Evolutionary conservation across 1,139 yeast genomes (phyloP).

Genomic region (Kodamaea ohmeri): DNA sequence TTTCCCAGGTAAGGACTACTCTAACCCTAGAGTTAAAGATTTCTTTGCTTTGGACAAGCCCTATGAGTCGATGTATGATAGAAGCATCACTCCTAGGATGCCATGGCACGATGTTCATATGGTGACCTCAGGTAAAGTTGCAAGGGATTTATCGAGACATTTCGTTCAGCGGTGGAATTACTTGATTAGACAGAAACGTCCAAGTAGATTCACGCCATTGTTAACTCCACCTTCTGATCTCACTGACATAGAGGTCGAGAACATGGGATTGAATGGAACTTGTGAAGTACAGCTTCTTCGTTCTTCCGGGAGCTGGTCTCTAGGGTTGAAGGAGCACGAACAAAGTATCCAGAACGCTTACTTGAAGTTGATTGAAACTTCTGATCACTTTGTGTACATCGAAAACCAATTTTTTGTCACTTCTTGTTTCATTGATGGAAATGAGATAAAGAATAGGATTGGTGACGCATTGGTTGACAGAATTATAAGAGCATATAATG

Average conservation of each 20-base stretch:
- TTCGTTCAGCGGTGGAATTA: conserved; percentile 98
- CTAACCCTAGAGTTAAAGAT: conserved; percentile 91
- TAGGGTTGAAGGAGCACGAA: conserved; percentile 82
- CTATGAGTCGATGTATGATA: conserved; percentile 88
- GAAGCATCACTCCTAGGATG: conserved; percentile 83
- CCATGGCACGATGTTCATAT: conserved; percentile 99
- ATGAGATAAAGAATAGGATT: conserved; percentile 79
- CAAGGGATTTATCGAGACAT: conserved; percentile 88
- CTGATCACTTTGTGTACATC: conserved; percentile 89
- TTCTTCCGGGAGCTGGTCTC: conserved; percentile 90
- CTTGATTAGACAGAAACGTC: conserved; percentile 85
- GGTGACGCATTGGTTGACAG: conserved; percentile 97
- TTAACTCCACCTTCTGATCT: conserved; percentile 91
- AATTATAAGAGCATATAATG: conserved; percentile 80
- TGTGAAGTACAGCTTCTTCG: conserved; percentile 90
- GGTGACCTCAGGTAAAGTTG: conserved; percentile 94
- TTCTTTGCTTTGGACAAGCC: conserved; percentile 80
- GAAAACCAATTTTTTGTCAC: conserved; percentile 95
- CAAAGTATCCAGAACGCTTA: conserved; percentile 93
- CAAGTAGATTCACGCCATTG: conserved; percentile 89
- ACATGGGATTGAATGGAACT: conserved; percentile 70
- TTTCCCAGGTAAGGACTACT: conserved; percentile 96
- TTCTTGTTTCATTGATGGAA: conserved; percentile 82
- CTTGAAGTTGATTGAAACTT: conserved; percentile 81
- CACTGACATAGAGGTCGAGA: conserved; percentile 63